Evolutionary conservation across 306 rosid species (phyloP).

Genomic region (Mimosa pudica): DNA sequence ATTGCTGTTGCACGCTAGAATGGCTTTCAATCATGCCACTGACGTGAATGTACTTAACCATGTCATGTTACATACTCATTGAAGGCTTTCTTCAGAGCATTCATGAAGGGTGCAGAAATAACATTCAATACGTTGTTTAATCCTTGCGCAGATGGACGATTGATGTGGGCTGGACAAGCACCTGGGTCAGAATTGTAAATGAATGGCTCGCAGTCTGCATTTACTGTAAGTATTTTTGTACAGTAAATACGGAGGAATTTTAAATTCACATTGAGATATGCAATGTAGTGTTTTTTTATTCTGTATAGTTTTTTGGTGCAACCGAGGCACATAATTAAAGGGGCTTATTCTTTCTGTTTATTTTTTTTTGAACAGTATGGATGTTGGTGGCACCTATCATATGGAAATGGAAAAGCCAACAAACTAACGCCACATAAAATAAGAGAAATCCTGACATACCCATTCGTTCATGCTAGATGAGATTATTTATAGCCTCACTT

Average conservation of each 20-base stretch:
- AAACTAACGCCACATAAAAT: slow-evolving; percentile 45
- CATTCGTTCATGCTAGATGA: slow-evolving; percentile 13
- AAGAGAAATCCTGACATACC: slow-evolving; percentile 6
- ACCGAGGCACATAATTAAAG: slow-evolving; percentile 9
- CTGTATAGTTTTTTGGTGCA: neutral
- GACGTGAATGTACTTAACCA: neutral
- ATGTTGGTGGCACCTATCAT: slow-evolving; percentile 79
- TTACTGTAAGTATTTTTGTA: slow-evolving; percentile 59
- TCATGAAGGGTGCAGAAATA: slow-evolving; percentile 7
- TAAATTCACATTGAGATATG: slow-evolving; percentile 7
- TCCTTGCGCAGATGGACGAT: slow-evolving; percentile 80
- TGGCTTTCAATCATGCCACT: slow-evolving; percentile 15
- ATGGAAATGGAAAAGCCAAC: slow-evolving; percentile 78
- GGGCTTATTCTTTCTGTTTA: neutral
- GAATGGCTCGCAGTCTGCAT: slow-evolving; percentile 99
- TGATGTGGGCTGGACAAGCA: slow-evolving; percentile 99
- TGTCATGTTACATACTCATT: neutral
- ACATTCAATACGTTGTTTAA: neutral
- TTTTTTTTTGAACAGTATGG: slow-evolving; percentile 67
- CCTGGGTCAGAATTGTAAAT: slow-evolving; percentile 96
- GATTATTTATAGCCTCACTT: neutral
- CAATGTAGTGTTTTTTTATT: neutral
- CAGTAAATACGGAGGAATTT: neutral
- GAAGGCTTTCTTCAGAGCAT: neutral
- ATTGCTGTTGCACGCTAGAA: neutral